phyloP scores from a whole-genome alignment of 331 rosid genomes.

The Erythrophleum ivorense region DNA sequence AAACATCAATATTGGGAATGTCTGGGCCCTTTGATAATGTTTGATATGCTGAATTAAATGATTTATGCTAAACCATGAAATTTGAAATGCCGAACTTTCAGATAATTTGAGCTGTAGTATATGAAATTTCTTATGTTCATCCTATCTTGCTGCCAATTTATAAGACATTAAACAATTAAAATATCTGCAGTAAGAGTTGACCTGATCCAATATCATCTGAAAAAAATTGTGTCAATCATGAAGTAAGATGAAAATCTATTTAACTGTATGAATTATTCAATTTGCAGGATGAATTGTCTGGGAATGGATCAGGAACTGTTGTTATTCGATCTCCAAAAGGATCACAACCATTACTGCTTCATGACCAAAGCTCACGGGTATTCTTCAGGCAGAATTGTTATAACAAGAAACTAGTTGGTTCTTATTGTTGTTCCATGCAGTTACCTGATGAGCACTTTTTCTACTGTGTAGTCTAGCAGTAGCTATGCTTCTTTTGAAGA shows the following conservation, averaged over 20 bases:
- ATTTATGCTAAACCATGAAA: slow-evolving; percentile 17
- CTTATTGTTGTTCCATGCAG: slow-evolving; percentile 26
- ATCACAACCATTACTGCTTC: slow-evolving; percentile 54
- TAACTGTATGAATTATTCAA: slow-evolving; percentile 23
- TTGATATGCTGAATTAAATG: neutral
- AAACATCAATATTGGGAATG: slow-evolving; percentile 5
- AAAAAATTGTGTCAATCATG: slow-evolving; percentile 1
- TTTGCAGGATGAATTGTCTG: slow-evolving; percentile 73
- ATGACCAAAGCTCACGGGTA: slow-evolving; percentile 64
- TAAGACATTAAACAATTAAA: slow-evolving; percentile 4
- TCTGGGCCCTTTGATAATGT: slow-evolving; percentile 8
- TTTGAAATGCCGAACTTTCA: neutral
- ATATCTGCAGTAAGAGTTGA: neutral
- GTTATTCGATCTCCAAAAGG: slow-evolving; percentile 70
- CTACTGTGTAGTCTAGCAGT: slow-evolving; percentile 60
- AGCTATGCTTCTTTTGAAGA: slow-evolving; percentile 69
- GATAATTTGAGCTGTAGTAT: slow-evolving; percentile 21
- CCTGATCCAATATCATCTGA: neutral
- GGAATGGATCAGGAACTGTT: slow-evolving; percentile 80
- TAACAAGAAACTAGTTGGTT: neutral
- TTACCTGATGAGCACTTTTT: slow-evolving; percentile 30
- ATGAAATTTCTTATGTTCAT: neutral
- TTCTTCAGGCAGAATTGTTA: neutral
- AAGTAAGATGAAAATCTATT: slow-evolving; percentile 20
- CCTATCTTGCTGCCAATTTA: slow-evolving; percentile 2